Conservation (phyloP, 2,329 filamentous ascomycete genomes). For the Aspergillus quadrilineatus region DNA sequence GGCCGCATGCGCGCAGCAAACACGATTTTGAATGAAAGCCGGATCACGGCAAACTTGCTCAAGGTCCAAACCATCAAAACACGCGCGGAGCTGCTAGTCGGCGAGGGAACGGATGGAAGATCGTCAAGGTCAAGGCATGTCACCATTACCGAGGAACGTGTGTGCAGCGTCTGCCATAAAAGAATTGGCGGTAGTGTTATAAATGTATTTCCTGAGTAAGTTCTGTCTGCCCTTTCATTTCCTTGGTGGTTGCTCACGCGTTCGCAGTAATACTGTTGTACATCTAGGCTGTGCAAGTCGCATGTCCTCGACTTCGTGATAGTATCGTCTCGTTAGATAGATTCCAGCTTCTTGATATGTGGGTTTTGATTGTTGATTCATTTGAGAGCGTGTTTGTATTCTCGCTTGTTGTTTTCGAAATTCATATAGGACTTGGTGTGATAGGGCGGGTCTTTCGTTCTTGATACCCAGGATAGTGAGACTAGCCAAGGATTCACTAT, state of each 20-base stretch:
- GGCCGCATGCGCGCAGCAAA: slow-evolving; percentile 86
- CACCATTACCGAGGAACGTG: slow-evolving; percentile 79
- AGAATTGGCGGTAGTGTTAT: slow-evolving; percentile 87
- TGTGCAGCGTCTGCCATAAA: slow-evolving; percentile 92
- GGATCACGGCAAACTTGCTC: slow-evolving; percentile 72
- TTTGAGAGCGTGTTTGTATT: background rate
- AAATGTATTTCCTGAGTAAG: slow-evolving; percentile 80
- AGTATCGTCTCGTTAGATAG: slow-evolving; percentile 21
- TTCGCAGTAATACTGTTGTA: slow-evolving; percentile 59
- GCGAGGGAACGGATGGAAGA: slow-evolving; percentile 57
- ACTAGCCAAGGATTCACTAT: slow-evolving; percentile 23
- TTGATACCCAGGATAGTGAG: slow-evolving; percentile 40
- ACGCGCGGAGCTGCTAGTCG: slow-evolving; percentile 71
- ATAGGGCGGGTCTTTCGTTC: slow-evolving; percentile 25
- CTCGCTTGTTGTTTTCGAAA: slow-evolving; percentile 7
- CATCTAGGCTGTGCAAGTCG: slow-evolving; percentile 74
- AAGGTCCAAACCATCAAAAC: slow-evolving; percentile 76
- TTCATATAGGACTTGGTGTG: slow-evolving; percentile 15
- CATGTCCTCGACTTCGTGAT: slow-evolving; percentile 30
- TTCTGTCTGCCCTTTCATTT: slow-evolving; percentile 18
- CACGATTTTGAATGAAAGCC: slow-evolving; percentile 73
- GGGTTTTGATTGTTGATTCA: slow-evolving; percentile 8
- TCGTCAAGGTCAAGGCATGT: slow-evolving; percentile 67
- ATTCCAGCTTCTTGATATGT: slow-evolving; percentile 18
- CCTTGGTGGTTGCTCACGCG: slow-evolving; percentile 20